These are phyloP conservation scores for Candida wancherniae DNA, from an alignment of 805 yeast genomes.

Conservation along the genomic window DNA sequence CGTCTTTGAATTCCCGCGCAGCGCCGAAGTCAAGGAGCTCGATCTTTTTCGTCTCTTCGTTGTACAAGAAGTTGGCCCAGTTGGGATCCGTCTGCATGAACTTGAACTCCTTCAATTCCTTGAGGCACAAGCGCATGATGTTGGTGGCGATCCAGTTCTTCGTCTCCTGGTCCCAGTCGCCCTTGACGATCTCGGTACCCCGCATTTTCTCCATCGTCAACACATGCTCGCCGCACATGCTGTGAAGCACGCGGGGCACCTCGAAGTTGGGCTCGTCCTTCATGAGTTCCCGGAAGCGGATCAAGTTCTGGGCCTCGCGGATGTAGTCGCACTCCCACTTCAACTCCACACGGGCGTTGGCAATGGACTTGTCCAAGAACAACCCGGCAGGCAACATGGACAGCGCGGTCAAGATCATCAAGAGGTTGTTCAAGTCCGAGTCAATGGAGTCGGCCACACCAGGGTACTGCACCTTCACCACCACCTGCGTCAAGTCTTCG, in stretches of 20 bases:
- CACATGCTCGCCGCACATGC: constrained; percentile 74
- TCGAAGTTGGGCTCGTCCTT: constrained; percentile 54
- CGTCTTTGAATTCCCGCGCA: constrained; percentile 67
- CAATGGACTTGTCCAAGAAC: constrained; percentile 86
- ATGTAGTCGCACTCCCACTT: constrained; percentile 97
- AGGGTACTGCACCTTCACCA: constrained; percentile 94
- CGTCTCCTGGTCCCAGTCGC: constrained; percentile 67
- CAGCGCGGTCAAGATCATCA: constrained; percentile 81
- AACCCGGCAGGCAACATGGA: constrained; percentile 85
- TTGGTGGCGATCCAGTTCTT: constrained; percentile 78
- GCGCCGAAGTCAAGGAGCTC: constrained; percentile 96
- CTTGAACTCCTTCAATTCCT: constrained; percentile 76
- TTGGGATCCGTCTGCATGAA: constrained; percentile 99
- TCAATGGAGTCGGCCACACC: constrained; percentile 94
- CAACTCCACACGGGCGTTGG: constrained; percentile 86
- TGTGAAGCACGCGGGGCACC: constrained; percentile 78
- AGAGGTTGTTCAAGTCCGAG: constrained; percentile 82
- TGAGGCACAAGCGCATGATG: constrained; percentile 80
- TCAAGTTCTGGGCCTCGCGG: constrained; percentile 78
- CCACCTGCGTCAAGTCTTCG: constrained; percentile 66
- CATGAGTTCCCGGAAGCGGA: constrained; percentile 57
- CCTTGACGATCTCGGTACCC: constrained; percentile 78
- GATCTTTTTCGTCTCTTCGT: constrained; percentile 61
- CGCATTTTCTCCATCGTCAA: constrained; percentile 86
- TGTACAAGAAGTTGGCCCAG: constrained; percentile 96